These are phyloP conservation scores for Globisporangium cederbergense DNA, from an alignment of 352 stramenopile species.

Conservation along the genomic window DNA sequence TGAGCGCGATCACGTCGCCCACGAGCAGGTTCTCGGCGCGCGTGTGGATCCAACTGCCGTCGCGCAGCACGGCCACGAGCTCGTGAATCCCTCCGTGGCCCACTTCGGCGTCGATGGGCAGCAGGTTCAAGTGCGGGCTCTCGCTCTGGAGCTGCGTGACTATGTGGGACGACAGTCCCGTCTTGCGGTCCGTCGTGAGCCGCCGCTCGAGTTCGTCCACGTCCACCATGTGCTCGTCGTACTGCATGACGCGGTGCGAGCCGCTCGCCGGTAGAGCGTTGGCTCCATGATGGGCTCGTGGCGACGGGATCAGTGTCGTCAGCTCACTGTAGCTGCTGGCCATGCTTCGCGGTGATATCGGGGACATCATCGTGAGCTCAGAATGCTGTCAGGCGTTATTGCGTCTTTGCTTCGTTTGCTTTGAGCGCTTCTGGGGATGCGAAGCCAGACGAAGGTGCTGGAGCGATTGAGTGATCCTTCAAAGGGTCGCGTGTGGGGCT, in stretches of 20 bases:
- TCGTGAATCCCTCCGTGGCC: slow-evolving; percentile 54
- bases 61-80: slow-evolving; percentile 48
- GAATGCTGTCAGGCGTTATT: background rate
- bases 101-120: slow-evolving; percentile 39
- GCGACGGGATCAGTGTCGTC: background rate
- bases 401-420: background rate
- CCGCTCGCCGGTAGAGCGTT: slow-evolving; percentile 1
- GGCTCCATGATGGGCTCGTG: background rate
- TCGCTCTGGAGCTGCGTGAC: slow-evolving; percentile 29
- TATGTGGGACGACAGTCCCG: slow-evolving; percentile 24
- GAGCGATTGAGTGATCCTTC: background rate
- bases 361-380: background rate
- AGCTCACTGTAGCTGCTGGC: background rate
- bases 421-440: background rate
- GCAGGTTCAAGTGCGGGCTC: slow-evolving; percentile 32
- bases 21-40: slow-evolving; percentile 48
- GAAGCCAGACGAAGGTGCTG: background rate
- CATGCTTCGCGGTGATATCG: background rate
- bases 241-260: slow-evolving; percentile 19
- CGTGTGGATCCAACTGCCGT: slow-evolving; percentile 54
- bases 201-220: slow-evolving; percentile 45
- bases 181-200: slow-evolving; percentile 29
- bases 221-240: slow-evolving; percentile 45
- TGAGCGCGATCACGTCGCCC: slow-evolving; percentile 46
- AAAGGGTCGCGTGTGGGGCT: background rate